Evolutionary conservation across 164 flowering plant genomes (phyloP).

Genomic region (Malania oleifera): DNA sequence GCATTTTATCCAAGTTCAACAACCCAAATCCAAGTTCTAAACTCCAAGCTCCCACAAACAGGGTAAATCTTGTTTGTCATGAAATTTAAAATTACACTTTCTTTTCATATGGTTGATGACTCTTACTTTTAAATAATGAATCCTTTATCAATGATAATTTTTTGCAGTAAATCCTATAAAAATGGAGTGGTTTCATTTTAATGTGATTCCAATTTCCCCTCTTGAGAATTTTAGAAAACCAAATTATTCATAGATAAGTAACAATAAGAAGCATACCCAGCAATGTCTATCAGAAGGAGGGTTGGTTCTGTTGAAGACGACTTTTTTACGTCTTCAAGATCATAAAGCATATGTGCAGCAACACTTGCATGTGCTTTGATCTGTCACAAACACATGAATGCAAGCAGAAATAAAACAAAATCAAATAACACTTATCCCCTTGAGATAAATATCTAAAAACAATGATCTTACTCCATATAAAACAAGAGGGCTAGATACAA

Average conservation of each 20-base stretch:
- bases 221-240: not conserved
- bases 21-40: too few species aligned
- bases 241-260: not conserved
- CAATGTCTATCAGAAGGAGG: constrained; percentile 84
- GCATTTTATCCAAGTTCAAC: too few species aligned
- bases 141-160: not conserved
- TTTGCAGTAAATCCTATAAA: not conserved
- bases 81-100: not conserved
- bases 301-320: constrained; percentile 83
- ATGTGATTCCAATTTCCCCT: not conserved
- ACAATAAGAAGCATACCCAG: constrained; percentile 61
- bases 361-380: constrained; percentile 91
- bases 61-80: too few species aligned
- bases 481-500: constrained; percentile 5
- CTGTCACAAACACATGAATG: constrained; percentile 27
- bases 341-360: constrained; percentile 83
- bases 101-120: not conserved
- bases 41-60: too few species aligned
- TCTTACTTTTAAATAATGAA: too few species aligned
- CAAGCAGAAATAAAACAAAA: not conserved
- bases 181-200: not conserved
- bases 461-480: not conserved
- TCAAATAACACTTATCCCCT: not conserved
- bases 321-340: constrained; percentile 72
- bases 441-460: not conserved